Conservation (phyloP, 2,329 filamentous ascomycete species). For the Magnaporthiopsis incrustans region DNA sequence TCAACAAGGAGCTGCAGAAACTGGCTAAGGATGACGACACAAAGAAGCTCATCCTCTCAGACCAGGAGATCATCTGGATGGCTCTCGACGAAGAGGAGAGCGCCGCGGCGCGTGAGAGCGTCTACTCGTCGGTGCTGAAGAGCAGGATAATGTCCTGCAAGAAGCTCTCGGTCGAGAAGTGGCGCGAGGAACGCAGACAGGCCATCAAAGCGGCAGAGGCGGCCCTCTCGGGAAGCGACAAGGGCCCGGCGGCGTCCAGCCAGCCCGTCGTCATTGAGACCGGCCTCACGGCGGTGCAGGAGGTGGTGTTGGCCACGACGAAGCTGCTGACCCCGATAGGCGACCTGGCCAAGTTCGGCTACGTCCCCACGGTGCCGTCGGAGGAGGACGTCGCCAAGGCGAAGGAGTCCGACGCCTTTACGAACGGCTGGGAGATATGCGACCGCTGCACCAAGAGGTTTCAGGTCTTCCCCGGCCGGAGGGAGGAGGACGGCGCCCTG, state of each 20-base stretch:
- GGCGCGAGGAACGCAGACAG: slow-evolving; percentile 51
- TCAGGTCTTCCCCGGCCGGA: slow-evolving; percentile 81
- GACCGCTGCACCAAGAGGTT: slow-evolving; percentile 83
- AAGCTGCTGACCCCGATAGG: slow-evolving; percentile 57
- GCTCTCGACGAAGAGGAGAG: slow-evolving; percentile 74
- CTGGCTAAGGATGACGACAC: slow-evolving; percentile 40
- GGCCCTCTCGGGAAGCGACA: background rate
- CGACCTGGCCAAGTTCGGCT: slow-evolving; percentile 61
- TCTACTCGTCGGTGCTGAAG: slow-evolving; percentile 82
- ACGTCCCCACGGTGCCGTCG: slow-evolving; percentile 62
- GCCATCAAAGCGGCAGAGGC: slow-evolving; percentile 9
- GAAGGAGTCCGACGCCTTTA: slow-evolving; percentile 53
- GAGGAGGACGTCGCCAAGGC: slow-evolving; percentile 59
- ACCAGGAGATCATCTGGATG: slow-evolving; percentile 59
- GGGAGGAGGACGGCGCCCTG: slow-evolving; percentile 67
- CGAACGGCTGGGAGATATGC: slow-evolving; percentile 77
- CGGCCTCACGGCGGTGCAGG: slow-evolving; percentile 58
- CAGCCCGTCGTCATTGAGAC: slow-evolving; percentile 45
- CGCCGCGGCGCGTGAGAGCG: slow-evolving; percentile 56
- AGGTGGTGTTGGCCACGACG: slow-evolving; percentile 52
- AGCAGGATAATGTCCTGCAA: slow-evolving; percentile 69
- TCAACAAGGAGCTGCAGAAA: slow-evolving; percentile 56
- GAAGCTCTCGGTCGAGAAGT: slow-evolving; percentile 64
- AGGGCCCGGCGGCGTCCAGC: slow-evolving; percentile 1
- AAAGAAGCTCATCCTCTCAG: slow-evolving; percentile 46